Evolutionary conservation across 805 yeast species (phyloP).

Genomic region (Candida hispaniensis): DNA sequence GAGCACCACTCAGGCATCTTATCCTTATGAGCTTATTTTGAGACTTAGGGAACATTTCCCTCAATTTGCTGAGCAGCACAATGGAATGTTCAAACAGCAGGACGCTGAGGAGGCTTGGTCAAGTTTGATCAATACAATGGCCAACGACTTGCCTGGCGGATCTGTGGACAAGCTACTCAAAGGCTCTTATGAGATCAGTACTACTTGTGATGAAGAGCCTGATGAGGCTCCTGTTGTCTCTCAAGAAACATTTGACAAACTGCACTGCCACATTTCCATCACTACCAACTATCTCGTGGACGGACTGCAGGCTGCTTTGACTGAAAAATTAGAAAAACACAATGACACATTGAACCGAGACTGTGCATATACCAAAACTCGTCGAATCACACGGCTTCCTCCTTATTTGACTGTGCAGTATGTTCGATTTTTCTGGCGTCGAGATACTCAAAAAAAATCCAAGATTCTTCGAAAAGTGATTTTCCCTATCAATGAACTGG

Average conservation of each 20-base stretch:
- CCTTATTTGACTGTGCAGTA: slow-evolving; percentile 81
- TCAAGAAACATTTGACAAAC: slow-evolving; percentile 52
- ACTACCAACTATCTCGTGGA: slow-evolving; percentile 79
- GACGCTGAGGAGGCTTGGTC: slow-evolving; percentile 97
- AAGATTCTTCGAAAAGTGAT: slow-evolving; percentile 89
- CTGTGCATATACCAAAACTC: slow-evolving; percentile 53
- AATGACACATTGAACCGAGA: slow-evolving; percentile 59
- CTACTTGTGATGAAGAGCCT: slow-evolving; percentile 49
- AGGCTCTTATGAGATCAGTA: slow-evolving; percentile 50
- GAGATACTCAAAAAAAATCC: slow-evolving; percentile 81
- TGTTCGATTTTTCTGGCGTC: slow-evolving; percentile 92
- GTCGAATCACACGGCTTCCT: slow-evolving; percentile 66
- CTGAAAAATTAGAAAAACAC: slow-evolving; percentile 67
- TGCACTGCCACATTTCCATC: slow-evolving; percentile 81
- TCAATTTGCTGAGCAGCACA: slow-evolving; percentile 68
- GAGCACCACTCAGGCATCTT: slow-evolving; percentile 35
- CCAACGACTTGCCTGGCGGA: slow-evolving; percentile 32
- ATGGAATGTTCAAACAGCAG: slow-evolving; percentile 81
- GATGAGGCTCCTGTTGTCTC: slow-evolving; percentile 39
- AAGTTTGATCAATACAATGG: slow-evolving; percentile 50
- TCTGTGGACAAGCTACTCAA: slow-evolving; percentile 49
- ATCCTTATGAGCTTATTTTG: slow-evolving; percentile 56
- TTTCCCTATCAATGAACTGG: slow-evolving; percentile 80
- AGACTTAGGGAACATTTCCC: slow-evolving; percentile 54
- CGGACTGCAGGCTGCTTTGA: slow-evolving; percentile 65